Base-by-base conservation (phyloP, 202 grass and related monocot genomes). In the Carex arenaria region DNA sequence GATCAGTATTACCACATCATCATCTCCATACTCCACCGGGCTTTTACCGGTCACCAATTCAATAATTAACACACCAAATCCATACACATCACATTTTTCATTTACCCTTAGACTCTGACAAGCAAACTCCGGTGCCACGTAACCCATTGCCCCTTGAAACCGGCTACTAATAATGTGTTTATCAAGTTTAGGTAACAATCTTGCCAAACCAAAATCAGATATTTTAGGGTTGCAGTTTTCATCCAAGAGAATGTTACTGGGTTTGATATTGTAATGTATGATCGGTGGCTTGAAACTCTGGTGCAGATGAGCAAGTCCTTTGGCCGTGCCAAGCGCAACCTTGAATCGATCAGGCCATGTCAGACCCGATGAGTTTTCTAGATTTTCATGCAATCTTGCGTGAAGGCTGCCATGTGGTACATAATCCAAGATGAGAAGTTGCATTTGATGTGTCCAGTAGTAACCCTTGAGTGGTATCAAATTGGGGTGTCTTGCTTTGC, bases 21-120 rank as follows among this genome's bases (percentile, higher is more conserved):
- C 91, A 4, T 92, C 93, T 15, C 89, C 67, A 84, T 95, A 98
- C 77, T 93, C 88, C 43, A 98, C 91, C 0, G 93, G 93, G 12
- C 63, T 66, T 51, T 86, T 85, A 22, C 91, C 93, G 0, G 96
- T 98, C 68, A 98, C 91, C 49, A 95, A 69, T 88, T 98, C 96
- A n/a, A 98, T 86, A 79, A 93, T 85, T 56, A 95, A 76, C 62
- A 98, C 93, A 8, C 93, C 96, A 78, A 98, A 93, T 34, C 96
- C 91, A 76, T 98, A 95, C 65, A 98, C 86, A 84, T 98, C 96
- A 76, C 96, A 98, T 88, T 93, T 98, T 88, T 98, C 95, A 85
- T 92, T 98, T 30, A 93, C 87, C 0, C 91, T 77, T 20, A 95
- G 85, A 88, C 95, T 98, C 86, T 89, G 90, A 85, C 95, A 95